phyloP scores from a whole-genome alignment of 2,329 filamentous ascomycete genomes.

The Botrytis porri region DNA sequence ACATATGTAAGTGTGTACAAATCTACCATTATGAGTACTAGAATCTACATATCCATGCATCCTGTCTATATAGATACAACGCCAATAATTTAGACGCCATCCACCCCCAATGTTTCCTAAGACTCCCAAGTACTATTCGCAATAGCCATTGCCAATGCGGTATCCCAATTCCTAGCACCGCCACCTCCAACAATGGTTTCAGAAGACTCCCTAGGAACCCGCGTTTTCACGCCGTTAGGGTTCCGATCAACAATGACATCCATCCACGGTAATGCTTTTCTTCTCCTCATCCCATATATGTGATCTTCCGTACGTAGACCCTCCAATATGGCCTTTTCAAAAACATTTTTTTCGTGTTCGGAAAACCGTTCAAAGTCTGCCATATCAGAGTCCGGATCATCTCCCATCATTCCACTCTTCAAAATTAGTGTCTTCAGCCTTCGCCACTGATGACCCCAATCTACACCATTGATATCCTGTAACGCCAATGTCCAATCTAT shows the following conservation, averaged over 20 bases:
- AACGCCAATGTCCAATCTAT: constrained; percentile 46
- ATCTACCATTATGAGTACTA: neutral
- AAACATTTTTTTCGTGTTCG: neutral
- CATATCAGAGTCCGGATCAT: neutral
- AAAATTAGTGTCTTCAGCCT: constrained; percentile 23
- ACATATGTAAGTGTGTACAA: neutral
- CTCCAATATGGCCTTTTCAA: neutral
- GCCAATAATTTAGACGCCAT: neutral
- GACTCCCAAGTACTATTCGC: constrained; percentile 18
- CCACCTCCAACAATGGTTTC: neutral
- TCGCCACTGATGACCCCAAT: constrained; percentile 33
- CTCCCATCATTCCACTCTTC: constrained; percentile 11
- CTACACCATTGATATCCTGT: constrained; percentile 23
- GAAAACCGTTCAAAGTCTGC: neutral
- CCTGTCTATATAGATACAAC: neutral
- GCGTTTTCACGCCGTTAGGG: neutral
- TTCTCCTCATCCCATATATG: constrained; percentile 2
- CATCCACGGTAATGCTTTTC: constrained; percentile 1
- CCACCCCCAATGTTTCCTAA: neutral
- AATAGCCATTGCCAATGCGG: neutral
- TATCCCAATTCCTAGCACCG: neutral
- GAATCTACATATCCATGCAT: neutral
- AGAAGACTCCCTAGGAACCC: neutral
- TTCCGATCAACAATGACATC: neutral
- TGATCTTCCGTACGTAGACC: neutral